phyloP scores from a whole-genome alignment of 306 rosid species.

The Hippophae tibetana region DNA sequence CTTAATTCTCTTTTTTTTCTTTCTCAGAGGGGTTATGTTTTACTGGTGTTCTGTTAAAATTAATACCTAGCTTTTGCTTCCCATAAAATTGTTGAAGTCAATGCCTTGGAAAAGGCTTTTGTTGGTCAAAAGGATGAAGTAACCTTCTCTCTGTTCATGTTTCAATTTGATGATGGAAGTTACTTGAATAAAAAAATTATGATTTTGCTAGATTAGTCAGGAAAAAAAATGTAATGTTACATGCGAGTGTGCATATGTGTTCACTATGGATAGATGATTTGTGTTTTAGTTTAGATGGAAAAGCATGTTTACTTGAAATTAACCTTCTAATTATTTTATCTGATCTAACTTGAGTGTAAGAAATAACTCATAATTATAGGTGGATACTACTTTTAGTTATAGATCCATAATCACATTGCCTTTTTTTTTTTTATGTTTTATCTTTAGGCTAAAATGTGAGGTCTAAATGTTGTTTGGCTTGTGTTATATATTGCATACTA shows the following conservation, averaged over 20 bases:
- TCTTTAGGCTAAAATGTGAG: constrained; percentile 26
- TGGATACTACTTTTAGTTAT: no score
- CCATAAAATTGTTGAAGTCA: constrained; percentile 76
- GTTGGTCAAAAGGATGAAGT: constrained; percentile 72
- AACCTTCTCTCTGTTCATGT: constrained; percentile 5
- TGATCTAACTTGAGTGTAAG: no score
- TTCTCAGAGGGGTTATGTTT: neutral
- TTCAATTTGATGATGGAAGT: neutral
- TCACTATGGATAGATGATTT: neutral
- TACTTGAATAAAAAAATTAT: neutral
- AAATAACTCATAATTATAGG: no score
- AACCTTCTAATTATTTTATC: no score
- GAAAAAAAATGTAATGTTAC: no score
- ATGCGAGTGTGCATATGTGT: neutral
- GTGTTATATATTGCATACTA: no score
- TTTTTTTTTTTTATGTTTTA: constrained; percentile 6
- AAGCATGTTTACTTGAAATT: no score
- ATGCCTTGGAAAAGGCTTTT: constrained; percentile 79
- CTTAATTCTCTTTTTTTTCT: neutral
- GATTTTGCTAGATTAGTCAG: neutral
- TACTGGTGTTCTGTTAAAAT: neutral
- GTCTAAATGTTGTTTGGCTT: no score
- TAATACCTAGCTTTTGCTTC: constrained; percentile 53
- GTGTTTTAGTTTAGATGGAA: no score
- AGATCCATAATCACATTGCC: no score